Evolutionary conservation across 176 grass and related monocot species (phyloP).

Genomic region (Triticum timopheevii): DNA sequence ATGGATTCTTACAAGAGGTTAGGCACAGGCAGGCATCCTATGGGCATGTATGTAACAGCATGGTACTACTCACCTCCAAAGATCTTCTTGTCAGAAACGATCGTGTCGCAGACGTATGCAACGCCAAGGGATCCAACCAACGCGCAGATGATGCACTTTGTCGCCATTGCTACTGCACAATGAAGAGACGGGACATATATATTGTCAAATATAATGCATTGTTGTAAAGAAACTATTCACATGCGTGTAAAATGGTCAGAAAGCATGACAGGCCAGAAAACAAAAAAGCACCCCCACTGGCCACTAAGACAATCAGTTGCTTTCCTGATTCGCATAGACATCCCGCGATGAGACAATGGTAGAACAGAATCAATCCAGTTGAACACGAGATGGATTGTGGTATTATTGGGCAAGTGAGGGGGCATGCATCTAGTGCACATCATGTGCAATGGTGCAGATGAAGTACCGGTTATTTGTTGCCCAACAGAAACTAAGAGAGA

Average conservation of each 20-base stretch:
- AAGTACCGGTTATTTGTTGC: no score
- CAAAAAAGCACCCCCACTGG: not conserved
- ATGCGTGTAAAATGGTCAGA: not conserved
- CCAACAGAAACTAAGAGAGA: no score
- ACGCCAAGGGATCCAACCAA: constrained; percentile 31
- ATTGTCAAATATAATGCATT: not conserved
- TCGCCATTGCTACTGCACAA: constrained; percentile 42
- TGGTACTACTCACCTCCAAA: constrained; percentile 53
- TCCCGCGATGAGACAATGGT: not conserved
- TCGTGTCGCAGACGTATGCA: constrained; percentile 43
- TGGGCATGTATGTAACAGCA: not conserved
- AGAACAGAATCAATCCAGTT: not conserved
- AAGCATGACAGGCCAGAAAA: not conserved
- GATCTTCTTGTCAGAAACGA: constrained; percentile 53
- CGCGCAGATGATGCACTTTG: constrained; percentile 30
- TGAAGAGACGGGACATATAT: not conserved
- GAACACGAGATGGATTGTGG: no score
- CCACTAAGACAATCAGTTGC: not conserved
- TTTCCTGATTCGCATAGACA: not conserved
- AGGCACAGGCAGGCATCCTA: not conserved
- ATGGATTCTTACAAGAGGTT: not conserved
- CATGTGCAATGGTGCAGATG: no score
- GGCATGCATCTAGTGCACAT: no score
- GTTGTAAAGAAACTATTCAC: no score
- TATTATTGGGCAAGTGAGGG: no score